phyloP scores from a whole-genome alignment of 1,139 yeast genomes.

The Geotrichum europaeum region DNA sequence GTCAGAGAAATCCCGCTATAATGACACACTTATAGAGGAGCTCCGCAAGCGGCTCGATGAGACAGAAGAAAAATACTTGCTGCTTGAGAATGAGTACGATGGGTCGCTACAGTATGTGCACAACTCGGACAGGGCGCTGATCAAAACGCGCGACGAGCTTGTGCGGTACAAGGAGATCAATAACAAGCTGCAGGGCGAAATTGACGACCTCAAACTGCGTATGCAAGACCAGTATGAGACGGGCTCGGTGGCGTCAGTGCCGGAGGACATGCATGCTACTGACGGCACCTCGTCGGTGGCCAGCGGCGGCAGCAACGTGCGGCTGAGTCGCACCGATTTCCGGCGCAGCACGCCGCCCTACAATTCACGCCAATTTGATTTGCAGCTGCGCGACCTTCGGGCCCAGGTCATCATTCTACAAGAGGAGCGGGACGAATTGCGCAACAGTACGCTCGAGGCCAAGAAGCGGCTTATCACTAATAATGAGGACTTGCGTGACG shows the following conservation, averaged over 20 bases:
- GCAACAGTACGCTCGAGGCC: slow-evolving; percentile 39
- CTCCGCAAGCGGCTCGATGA: slow-evolving; percentile 7
- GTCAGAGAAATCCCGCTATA: slow-evolving; percentile 16
- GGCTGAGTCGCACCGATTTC: slow-evolving; percentile 12
- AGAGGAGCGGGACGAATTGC: slow-evolving; percentile 78
- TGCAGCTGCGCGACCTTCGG: slow-evolving; percentile 74
- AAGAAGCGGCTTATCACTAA: slow-evolving; percentile 35
- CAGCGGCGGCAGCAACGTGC: slow-evolving; percentile 14
- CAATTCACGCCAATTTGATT: slow-evolving; percentile 62
- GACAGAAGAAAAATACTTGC: slow-evolving; percentile 18
- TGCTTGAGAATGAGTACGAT: slow-evolving; percentile 52
- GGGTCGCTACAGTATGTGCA: slow-evolving; percentile 67
- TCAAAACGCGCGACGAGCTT: slow-evolving; percentile 66
- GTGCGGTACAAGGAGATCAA: slow-evolving; percentile 52
- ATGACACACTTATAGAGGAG: slow-evolving; percentile 1
- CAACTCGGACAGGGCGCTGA: slow-evolving; percentile 70
- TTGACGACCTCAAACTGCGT: slow-evolving; percentile 55
- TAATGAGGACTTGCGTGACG: slow-evolving; percentile 28
- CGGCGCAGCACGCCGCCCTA: slow-evolving; percentile 35
- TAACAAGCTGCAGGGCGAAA: slow-evolving; percentile 54
- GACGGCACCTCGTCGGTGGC: slow-evolving; percentile 3
- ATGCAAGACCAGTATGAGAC: slow-evolving; percentile 38
- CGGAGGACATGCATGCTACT: slow-evolving; percentile 29
- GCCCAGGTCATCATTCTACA: slow-evolving; percentile 76
- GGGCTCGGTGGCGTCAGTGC: slow-evolving; percentile 27